Conservation (phyloP, 306 rosid species). For the Ceratonia siliqua region DNA sequence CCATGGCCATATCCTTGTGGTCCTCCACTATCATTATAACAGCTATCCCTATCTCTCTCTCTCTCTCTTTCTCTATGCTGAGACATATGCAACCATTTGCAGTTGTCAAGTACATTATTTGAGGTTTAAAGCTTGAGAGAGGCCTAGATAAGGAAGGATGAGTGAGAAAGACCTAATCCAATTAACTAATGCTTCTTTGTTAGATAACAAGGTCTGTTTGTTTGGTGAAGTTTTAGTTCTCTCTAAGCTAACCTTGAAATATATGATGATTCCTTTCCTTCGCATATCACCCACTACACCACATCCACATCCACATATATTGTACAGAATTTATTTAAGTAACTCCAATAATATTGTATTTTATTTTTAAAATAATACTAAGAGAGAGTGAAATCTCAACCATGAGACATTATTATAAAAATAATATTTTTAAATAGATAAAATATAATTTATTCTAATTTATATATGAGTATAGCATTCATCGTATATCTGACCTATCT, state of each 20-base stretch:
- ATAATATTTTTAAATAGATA: too few relatives aligned
- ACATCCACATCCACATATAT: too few relatives aligned
- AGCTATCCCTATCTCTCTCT: background rate
- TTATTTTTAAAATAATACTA: too few relatives aligned
- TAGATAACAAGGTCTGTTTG: slow-evolving; percentile 27
- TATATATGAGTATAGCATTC: too few relatives aligned
- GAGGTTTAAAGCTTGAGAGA: slow-evolving; percentile 17
- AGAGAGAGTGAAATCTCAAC: too few relatives aligned
- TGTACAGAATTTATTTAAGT: too few relatives aligned
- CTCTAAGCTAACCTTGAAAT: slow-evolving; percentile 38
- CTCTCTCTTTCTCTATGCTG: background rate
- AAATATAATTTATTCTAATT: too few relatives aligned
- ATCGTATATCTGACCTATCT: too few relatives aligned
- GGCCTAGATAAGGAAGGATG: slow-evolving; percentile 26
- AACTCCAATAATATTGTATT: too few relatives aligned
- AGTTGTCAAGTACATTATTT: slow-evolving; percentile 9
- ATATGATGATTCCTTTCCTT: too few relatives aligned
- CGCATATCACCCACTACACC: too few relatives aligned
- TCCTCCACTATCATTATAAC: background rate
- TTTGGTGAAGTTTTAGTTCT: slow-evolving; percentile 41
- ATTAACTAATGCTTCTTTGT: slow-evolving; percentile 14
- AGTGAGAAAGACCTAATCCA: slow-evolving; percentile 28
- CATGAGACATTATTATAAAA: too few relatives aligned
- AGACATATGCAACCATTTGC: background rate
- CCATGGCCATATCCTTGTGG: slow-evolving; percentile 12